Percentiles rank a stretch among this genome's conserved stretches.
Conservation (phyloP, 2,329 filamentous ascomycete species). For the Monosporascus sp. region DNA sequence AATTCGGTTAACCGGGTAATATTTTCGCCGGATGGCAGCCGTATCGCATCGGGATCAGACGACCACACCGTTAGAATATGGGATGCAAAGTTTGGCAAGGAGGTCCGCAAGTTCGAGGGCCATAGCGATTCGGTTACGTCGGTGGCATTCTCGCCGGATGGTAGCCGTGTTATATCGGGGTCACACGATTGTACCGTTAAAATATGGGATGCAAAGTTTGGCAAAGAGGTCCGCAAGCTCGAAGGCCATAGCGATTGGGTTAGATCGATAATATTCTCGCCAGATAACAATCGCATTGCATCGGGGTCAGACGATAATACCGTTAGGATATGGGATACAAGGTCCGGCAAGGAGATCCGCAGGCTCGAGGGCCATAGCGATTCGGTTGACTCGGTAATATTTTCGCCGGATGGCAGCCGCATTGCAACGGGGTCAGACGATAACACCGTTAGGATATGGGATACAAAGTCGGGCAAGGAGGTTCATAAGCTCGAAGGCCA, state of each 20-base stretch:
- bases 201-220: neutral
- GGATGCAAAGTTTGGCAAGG: neutral
- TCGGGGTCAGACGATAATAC: neutral
- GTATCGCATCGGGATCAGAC: neutral
- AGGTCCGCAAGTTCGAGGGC: neutral
- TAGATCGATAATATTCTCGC: neutral
- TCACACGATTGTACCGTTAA: neutral
- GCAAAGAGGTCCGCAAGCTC: neutral
- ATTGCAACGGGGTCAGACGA: too few species aligned
- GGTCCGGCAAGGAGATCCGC: too few species aligned
- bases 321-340: neutral
- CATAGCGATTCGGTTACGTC: neutral
- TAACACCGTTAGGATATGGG: too few species aligned
- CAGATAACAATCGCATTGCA: neutral
- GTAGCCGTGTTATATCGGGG: neutral
- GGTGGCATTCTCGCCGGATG: neutral
- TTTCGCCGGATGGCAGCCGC: too few species aligned
- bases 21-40: neutral
- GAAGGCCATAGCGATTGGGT: neutral
- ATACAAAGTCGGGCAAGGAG: too few species aligned
- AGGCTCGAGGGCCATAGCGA: too few species aligned
- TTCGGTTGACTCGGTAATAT: too few species aligned
- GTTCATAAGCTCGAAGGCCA: neutral
- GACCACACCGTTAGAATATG: neutral
- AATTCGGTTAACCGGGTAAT: too few species aligned